phyloP scores from a whole-genome alignment of 371 early-diverging fungal genomes.

The Rhizopus microsporus region DNA sequence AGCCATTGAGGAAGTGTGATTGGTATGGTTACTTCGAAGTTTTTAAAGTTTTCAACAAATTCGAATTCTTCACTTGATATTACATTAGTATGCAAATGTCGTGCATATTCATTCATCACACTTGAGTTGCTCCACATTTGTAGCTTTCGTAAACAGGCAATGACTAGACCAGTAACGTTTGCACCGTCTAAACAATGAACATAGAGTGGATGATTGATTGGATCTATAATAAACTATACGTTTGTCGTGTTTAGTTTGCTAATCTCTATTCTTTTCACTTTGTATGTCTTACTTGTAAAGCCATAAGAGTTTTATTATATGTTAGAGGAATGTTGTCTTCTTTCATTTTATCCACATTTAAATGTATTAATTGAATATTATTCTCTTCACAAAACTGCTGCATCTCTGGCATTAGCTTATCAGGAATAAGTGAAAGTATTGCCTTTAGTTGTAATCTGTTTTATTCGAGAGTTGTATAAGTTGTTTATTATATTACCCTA shows the following conservation, averaged over 20 bases:
- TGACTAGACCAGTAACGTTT: constrained; percentile 82
- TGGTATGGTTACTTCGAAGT: constrained; percentile 72
- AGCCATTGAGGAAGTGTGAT: constrained; percentile 76
- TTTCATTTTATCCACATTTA: constrained; percentile 84
- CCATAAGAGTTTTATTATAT: constrained; percentile 73
- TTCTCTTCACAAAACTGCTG: constrained; percentile 66
- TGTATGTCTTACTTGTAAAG: constrained; percentile 62
- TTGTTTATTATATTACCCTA: neutral
- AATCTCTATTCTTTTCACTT: neutral
- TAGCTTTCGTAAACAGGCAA: constrained; percentile 86
- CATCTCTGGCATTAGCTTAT: constrained; percentile 63
- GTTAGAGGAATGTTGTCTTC: constrained; percentile 85
- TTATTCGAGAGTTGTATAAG: neutral
- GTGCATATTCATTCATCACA: constrained; percentile 74
- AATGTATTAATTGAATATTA: constrained; percentile 68
- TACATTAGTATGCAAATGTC: constrained; percentile 76
- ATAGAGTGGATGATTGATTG: constrained; percentile 76
- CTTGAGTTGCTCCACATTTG: constrained; percentile 85
- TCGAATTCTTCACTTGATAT: constrained; percentile 85
- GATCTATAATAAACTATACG: constrained; percentile 73
- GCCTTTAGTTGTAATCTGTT: constrained; percentile 75
- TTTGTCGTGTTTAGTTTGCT: neutral
- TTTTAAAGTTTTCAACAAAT: constrained; percentile 84
- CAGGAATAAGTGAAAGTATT: constrained; percentile 86
- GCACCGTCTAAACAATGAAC: constrained; percentile 93